Conservation (phyloP, 1,139 yeast species). For the Taphrina pruni region DNA sequence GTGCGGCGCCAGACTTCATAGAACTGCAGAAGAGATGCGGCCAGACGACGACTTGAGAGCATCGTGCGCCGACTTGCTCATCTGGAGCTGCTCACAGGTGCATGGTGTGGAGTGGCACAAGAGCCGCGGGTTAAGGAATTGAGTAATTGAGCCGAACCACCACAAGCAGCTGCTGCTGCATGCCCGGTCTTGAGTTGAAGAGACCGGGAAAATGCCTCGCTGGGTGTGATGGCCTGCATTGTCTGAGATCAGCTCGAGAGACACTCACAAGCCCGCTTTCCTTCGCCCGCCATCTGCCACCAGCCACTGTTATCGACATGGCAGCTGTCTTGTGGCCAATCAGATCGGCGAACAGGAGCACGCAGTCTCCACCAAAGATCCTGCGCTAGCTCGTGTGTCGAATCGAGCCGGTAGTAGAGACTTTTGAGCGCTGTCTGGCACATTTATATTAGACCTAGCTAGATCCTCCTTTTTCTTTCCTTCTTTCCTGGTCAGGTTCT, state of each 20-base stretch:
- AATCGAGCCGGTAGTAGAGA: neutral
- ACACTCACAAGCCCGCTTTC: neutral
- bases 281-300: neutral
- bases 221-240: too few species aligned
- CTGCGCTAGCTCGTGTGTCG: neutral
- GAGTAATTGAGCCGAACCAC: too few species aligned
- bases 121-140: too few species aligned
- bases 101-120: neutral
- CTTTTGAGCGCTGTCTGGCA: neutral
- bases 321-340: neutral
- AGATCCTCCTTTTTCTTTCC: neutral
- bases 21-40: neutral
- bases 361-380: conserved; percentile 8
- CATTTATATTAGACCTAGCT: neutral
- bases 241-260: neutral
- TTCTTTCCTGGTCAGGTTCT: too few species aligned
- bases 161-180: too few species aligned
- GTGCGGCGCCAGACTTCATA: conserved; percentile 4
- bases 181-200: too few species aligned
- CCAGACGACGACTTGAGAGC: neutral
- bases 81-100: neutral
- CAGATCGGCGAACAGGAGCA: neutral
- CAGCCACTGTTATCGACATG: conserved; percentile 7
- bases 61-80: neutral
- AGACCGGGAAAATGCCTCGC: too few species aligned